Percentiles rank a stretch among this genome's conserved stretches.
Evolutionary conservation across 495 filamentous ascomycete species (phyloP).

Genomic region (Neurospora tetrasperma): DNA sequence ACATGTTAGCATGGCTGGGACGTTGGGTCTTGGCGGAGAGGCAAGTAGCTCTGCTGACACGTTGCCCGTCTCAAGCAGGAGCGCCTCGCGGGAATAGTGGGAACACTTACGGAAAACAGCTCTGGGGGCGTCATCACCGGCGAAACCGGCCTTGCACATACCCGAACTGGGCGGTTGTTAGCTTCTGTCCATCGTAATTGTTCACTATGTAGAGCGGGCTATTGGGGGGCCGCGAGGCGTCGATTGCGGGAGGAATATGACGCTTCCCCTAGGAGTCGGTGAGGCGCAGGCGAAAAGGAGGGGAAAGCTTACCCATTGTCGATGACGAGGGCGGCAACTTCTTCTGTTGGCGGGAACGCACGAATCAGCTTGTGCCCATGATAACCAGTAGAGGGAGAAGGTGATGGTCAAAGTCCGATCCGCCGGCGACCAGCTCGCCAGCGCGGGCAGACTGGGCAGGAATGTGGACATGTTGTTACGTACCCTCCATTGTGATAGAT

Average conservation of each 20-base stretch:
- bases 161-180: conserved; percentile 72
- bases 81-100: conserved; percentile 21
- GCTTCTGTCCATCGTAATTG: conserved; percentile 19
- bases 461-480: conserved; percentile 13
- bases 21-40: neutral
- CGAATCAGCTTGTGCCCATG: conserved; percentile 40
- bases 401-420: neutral
- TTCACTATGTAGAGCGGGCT: neutral
- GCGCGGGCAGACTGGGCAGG: conserved; percentile 2
- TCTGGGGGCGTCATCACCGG: conserved; percentile 99
- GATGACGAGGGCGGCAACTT: conserved; percentile 99
- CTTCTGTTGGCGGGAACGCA: conserved; percentile 55
- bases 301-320: conserved; percentile 93
- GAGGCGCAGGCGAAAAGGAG: conserved; percentile 14
- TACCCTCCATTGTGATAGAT: conserved; percentile 46
- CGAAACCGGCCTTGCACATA: conserved; percentile 99
- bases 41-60: conserved; percentile 3
- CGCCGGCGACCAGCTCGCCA: neutral
- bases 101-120: conserved; percentile 97
- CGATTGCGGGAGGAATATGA: conserved; percentile 16
- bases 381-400: neutral
- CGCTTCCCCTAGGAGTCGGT: conserved; percentile 20
- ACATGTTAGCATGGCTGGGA: conserved; percentile 11
- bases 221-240: conserved; percentile 1
- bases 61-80: conserved; percentile 1